These are phyloP conservation scores for Evansstolkia leycettana DNA, from an alignment of 495 filamentous ascomycete genomes.

Conservation along the genomic window DNA sequence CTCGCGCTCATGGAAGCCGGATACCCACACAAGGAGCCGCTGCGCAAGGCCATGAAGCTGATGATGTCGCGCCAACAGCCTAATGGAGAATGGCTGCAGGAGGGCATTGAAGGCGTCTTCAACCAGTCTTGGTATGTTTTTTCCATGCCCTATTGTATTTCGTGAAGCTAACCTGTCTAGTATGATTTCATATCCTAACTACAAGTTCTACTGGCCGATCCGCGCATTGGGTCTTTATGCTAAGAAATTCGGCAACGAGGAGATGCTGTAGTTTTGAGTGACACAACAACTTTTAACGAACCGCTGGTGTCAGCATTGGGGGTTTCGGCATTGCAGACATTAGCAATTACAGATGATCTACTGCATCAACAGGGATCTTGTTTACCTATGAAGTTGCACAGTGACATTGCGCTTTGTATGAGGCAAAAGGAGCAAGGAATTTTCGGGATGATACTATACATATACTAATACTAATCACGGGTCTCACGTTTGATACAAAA, in stretches of 20 bases:
- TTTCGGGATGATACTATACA: no score
- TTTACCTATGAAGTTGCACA: no score
- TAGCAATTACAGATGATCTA: no score
- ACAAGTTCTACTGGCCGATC: constrained; percentile 94
- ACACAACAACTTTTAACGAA: no score
- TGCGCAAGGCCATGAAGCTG: constrained; percentile 65
- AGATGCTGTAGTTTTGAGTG: constrained; percentile 16
- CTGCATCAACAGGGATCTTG: no score
- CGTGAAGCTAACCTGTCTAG: constrained; percentile 61
- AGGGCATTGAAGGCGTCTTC: constrained; percentile 94
- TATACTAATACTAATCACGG: background rate
- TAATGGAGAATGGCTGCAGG: constrained; percentile 92
- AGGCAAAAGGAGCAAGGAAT: no score
- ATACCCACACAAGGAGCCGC: constrained; percentile 62
- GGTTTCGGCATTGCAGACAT: no score
- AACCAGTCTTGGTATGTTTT: constrained; percentile 80
- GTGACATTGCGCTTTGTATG: no score
- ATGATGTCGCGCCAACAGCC: constrained; percentile 73
- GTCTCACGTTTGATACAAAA: no score
- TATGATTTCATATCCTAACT: constrained; percentile 99
- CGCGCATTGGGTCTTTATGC: constrained; percentile 88
- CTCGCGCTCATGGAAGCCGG: constrained; percentile 75
- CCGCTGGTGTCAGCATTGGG: no score
- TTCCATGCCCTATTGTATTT: constrained; percentile 5
- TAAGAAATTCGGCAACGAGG: constrained; percentile 56